Conservation (phyloP, 768 basidiomycete species). For the Rhodotorula sphaerocarpa region DNA sequence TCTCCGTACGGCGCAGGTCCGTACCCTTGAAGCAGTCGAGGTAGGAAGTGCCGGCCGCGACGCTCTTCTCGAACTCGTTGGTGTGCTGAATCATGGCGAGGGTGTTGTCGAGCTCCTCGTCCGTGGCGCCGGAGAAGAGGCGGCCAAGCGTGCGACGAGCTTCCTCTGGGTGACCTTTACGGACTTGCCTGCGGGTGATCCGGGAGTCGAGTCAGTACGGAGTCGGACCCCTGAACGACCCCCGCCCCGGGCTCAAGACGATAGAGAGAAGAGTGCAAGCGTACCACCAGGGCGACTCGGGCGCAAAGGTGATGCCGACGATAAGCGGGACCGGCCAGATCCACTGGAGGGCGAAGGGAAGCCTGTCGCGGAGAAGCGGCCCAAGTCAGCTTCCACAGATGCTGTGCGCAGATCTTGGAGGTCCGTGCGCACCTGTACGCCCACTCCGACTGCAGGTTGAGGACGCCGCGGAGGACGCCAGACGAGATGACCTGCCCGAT, state of each 20-base stretch:
- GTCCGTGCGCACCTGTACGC: conserved; percentile 30
- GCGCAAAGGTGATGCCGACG: conserved; percentile 40
- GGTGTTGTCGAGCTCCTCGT: conserved; percentile 35
- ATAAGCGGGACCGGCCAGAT: conserved; percentile 43
- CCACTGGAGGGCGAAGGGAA: conserved; percentile 37
- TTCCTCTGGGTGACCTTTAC: conserved; percentile 41
- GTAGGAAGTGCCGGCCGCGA: conserved; percentile 43
- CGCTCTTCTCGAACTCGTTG: conserved; percentile 43
- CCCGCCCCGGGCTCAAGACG: too few species aligned
- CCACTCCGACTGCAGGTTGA: conserved; percentile 35
- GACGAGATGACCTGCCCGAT: conserved; percentile 38
- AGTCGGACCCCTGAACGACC: too few species aligned
- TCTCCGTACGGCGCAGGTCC: conserved; percentile 44
- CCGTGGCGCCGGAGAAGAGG: conserved; percentile 30
- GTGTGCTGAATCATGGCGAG: conserved; percentile 43
- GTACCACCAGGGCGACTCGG: conserved; percentile 42
- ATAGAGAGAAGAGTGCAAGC: too few species aligned
- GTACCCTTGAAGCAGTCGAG: conserved; percentile 44
- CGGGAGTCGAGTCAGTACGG: too few species aligned
- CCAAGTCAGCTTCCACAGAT: too few species aligned
- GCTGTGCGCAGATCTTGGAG: too few species aligned
- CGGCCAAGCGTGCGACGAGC: conserved; percentile 39
- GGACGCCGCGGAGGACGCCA: conserved; percentile 37
- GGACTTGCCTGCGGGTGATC: too few species aligned
- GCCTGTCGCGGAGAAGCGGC: too few species aligned